Evolutionary conservation across 768 basidiomycete species (phyloP).

Genomic region (Leccinum boreale): DNA sequence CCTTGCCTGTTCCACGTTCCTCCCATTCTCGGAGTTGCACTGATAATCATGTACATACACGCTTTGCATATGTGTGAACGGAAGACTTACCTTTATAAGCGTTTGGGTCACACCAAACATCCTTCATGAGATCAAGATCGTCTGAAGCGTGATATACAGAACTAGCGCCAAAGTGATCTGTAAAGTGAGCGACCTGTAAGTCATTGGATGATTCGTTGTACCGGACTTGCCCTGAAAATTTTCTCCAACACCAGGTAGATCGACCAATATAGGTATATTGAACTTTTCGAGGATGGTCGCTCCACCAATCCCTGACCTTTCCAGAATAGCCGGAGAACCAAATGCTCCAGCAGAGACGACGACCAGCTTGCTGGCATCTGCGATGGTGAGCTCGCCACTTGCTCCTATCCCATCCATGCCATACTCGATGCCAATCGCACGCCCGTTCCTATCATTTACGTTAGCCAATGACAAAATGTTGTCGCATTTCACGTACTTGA

Average conservation of each 20-base stretch:
- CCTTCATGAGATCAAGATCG: too few relatives aligned
- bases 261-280: conserved; percentile 37
- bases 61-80: too few relatives aligned
- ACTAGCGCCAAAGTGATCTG: too few relatives aligned
- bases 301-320: conserved; percentile 37
- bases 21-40: too few relatives aligned
- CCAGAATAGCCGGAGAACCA: conserved; percentile 53
- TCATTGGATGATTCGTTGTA: too few relatives aligned
- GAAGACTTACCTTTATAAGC: too few relatives aligned
- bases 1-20: too few relatives aligned
- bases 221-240: conserved; percentile 36
- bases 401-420: conserved; percentile 6
- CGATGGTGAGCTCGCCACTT: conserved; percentile 9
- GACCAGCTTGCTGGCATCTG: conserved; percentile 35
- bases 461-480: background rate
- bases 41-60: too few relatives aligned
- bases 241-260: background rate
- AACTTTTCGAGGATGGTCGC: conserved; percentile 40
- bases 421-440: conserved; percentile 37
- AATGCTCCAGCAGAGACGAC: conserved; percentile 52
- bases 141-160: too few relatives aligned
- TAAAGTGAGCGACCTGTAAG: too few relatives aligned
- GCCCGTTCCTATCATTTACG: conserved; percentile 24
- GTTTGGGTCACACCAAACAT: too few relatives aligned
- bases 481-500: background rate